Evolutionary conservation across 139 green algal species (phyloP).

Genomic region (Tetradesmus obliquus): DNA sequence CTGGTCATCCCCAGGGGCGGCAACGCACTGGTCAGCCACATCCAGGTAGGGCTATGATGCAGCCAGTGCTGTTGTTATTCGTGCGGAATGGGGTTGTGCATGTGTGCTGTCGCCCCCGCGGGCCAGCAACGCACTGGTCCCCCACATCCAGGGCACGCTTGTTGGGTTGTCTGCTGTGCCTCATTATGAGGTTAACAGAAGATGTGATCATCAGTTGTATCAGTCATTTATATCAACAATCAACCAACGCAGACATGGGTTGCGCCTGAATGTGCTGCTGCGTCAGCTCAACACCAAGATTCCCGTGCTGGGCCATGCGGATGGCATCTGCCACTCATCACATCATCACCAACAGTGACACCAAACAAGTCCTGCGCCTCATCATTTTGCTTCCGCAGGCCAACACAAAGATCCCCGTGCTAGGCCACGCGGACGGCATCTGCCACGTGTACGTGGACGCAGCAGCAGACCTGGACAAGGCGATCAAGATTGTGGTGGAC

Average conservation of each 20-base stretch:
- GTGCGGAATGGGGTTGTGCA: not conserved
- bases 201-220: too few relatives aligned
- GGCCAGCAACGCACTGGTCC: slow-evolving; percentile 81
- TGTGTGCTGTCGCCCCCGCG: slow-evolving; percentile 63
- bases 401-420: slow-evolving; percentile 97
- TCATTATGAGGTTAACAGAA: too few relatives aligned
- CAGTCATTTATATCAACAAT: too few relatives aligned
- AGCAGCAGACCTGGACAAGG: slow-evolving; percentile 69
- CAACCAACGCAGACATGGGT: too few relatives aligned
- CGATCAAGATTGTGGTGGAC: slow-evolving; percentile 77
- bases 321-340: slow-evolving; percentile 94
- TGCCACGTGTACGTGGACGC: slow-evolving; percentile 98
- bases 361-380: slow-evolving; percentile 32
- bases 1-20: slow-evolving; percentile 95
- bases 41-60: not conserved
- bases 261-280: not conserved
- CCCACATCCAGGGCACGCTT: slow-evolving; percentile 10
- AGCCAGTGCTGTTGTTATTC: slow-evolving; percentile 42
- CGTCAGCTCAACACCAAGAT: slow-evolving; percentile 90
- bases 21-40: slow-evolving; percentile 76
- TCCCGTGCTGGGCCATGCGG: slow-evolving; percentile 96
- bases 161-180: not conserved
- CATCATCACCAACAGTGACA: too few relatives aligned
- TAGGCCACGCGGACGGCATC: slow-evolving; percentile 98
- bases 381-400: slow-evolving; percentile 15